These are phyloP conservation scores for Fusarium sp. DNA, from an alignment of 2,329 filamentous ascomycete genomes.

Conservation along the genomic window DNA sequence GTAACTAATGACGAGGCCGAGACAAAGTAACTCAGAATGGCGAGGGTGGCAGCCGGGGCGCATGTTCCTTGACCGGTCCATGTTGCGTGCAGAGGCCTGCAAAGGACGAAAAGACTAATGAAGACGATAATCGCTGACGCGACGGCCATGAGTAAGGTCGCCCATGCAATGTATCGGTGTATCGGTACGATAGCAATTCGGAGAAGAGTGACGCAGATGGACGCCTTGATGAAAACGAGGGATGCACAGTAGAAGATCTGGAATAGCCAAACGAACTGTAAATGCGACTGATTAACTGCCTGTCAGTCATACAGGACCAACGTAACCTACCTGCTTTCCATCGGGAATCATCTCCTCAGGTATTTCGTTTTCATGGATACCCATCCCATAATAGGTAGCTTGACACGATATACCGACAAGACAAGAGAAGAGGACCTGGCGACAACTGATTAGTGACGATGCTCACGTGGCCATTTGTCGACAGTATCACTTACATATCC, in stretches of 20 bases:
- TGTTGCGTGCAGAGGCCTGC: conserved; percentile 12
- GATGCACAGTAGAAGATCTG: background rate
- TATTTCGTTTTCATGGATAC: background rate
- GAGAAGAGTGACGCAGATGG: background rate
- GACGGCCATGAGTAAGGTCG: background rate
- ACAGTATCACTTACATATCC: background rate
- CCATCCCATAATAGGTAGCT: background rate
- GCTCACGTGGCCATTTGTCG: rapidly evolving
- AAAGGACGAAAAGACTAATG: conserved; percentile 15
- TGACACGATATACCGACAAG: background rate
- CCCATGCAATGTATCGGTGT: conserved; percentile 1
- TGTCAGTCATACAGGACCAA: rapidly evolving
- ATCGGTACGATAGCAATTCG: background rate
- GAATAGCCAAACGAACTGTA: conserved; percentile 4
- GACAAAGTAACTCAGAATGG: conserved; percentile 19
- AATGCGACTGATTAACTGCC: rapidly evolving
- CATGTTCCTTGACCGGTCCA: conserved; percentile 21
- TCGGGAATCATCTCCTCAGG: background rate
- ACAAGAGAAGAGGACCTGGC: background rate
- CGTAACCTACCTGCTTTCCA: background rate
- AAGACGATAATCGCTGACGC: background rate
- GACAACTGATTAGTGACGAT: background rate
- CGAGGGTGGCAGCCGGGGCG: conserved; percentile 5
- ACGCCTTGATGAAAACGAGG: conserved; percentile 10
- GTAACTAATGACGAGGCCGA: conserved; percentile 16